These are phyloP conservation scores for Erysimum cheiranthoides DNA, from an alignment of 345 rosid genomes.

Conservation along the genomic window DNA sequence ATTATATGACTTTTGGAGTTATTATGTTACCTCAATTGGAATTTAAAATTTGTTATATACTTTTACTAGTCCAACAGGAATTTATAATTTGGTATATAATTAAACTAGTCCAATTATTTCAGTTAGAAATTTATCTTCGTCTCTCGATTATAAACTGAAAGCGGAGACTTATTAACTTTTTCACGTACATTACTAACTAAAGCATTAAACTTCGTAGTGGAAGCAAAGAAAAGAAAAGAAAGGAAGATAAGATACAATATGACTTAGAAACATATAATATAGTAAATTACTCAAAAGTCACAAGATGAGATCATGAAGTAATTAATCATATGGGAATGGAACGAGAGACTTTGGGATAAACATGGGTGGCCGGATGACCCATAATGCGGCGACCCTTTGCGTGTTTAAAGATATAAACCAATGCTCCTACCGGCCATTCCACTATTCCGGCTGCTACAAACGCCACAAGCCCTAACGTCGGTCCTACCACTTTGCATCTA, in stretches of 20 bases:
- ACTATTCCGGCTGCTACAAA: constrained; percentile 68
- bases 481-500: constrained; percentile 89
- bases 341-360: constrained; percentile 64
- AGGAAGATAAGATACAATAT: constrained; percentile 17
- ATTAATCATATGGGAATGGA: constrained; percentile 65
- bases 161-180: background rate
- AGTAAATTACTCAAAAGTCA: constrained; percentile 16
- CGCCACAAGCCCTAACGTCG: constrained; percentile 80
- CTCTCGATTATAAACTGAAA: background rate
- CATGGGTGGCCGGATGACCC: constrained; percentile 84
- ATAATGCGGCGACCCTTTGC: constrained; percentile 76
- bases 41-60: background rate
- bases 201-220: background rate
- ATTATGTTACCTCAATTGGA: background rate
- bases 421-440: constrained; percentile 92
- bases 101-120: background rate
- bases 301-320: background rate
- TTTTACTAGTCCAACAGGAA: background rate
- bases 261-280: background rate
- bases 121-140: background rate
- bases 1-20: background rate
- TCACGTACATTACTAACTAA: background rate
- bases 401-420: constrained; percentile 75
- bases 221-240: background rate
- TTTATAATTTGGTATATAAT: background rate